Percentiles rank a stretch among this genome's conserved stretches.
Conservation (phyloP, 176 grass and related monocot genomes). For the Puccinellia tenuiflora region DNA sequence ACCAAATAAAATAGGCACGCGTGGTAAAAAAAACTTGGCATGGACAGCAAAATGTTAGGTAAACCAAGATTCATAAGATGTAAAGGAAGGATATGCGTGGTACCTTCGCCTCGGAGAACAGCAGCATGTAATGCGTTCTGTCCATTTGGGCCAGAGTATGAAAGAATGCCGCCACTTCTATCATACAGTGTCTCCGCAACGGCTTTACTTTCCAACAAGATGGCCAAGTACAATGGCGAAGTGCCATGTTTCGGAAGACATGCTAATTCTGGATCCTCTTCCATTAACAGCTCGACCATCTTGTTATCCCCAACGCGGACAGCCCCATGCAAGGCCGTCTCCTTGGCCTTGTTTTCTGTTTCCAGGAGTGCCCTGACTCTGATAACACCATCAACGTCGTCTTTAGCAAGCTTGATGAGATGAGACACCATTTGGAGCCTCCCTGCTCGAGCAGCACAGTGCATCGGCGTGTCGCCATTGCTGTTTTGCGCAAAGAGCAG, state of each 20-base stretch:
- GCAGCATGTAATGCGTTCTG: too few species aligned
- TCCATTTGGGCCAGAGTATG: too few species aligned
- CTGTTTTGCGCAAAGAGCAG: neutral
- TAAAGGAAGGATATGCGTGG: too few species aligned
- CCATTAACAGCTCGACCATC: neutral
- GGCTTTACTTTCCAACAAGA: too few species aligned
- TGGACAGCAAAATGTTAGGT: too few species aligned
- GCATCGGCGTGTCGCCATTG: neutral
- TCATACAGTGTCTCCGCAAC: too few species aligned
- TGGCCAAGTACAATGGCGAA: too few species aligned
- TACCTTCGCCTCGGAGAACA: too few species aligned
- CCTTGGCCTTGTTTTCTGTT: neutral
- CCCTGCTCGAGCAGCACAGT: neutral
- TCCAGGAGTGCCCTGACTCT: neutral
- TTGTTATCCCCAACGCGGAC: neutral
- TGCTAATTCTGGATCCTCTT: neutral
- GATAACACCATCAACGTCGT: fast-evolving
- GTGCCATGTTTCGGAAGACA: neutral
- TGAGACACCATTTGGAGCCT: neutral
- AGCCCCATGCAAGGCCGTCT: neutral
- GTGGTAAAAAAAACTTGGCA: too few species aligned
- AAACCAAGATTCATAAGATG: too few species aligned
- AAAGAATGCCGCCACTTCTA: too few species aligned
- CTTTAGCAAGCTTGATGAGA: neutral
- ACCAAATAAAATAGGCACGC: too few species aligned